A percentile compares a stretch with the other conserved stretches of the same genome.
Evolutionary conservation across 345 rosid genomes (phyloP).

Genomic region (Corchorus capsularis): DNA sequence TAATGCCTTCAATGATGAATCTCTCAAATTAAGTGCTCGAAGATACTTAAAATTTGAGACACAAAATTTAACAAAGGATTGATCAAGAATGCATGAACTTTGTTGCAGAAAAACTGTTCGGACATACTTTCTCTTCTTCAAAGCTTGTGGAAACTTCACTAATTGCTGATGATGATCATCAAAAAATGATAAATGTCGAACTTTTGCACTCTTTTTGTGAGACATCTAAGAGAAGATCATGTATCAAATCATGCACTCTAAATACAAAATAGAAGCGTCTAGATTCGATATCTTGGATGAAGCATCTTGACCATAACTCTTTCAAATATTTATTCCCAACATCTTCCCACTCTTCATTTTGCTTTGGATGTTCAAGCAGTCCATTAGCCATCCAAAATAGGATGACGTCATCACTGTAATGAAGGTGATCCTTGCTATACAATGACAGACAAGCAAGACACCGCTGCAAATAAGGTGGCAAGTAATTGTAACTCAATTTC

Average conservation of each 20-base stretch:
- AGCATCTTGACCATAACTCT: background rate
- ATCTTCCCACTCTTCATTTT: background rate
- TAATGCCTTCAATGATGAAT: background rate
- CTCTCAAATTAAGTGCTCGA: background rate
- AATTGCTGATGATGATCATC: background rate
- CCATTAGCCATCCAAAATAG: background rate
- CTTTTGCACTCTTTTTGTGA: no score
- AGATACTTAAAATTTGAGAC: background rate
- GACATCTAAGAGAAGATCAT: no score
- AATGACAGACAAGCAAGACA: constrained; percentile 29
- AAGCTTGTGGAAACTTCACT: no score
- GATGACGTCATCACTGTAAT: background rate
- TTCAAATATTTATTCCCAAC: background rate
- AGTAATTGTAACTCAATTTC: constrained; percentile 18
- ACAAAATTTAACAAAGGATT: background rate
- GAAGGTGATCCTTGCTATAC: background rate
- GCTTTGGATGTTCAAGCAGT: background rate
- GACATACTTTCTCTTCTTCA: no score
- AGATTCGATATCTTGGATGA: no score
- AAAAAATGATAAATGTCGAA: no score
- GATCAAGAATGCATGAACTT: no score
- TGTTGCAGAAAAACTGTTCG: background rate
- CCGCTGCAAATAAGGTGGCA: constrained; percentile 17
- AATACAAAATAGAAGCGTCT: no score
- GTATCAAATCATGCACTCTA: no score